Evolutionary conservation across 208 protist genomes (phyloP).

Genomic region (Lotmaria passim): DNA sequence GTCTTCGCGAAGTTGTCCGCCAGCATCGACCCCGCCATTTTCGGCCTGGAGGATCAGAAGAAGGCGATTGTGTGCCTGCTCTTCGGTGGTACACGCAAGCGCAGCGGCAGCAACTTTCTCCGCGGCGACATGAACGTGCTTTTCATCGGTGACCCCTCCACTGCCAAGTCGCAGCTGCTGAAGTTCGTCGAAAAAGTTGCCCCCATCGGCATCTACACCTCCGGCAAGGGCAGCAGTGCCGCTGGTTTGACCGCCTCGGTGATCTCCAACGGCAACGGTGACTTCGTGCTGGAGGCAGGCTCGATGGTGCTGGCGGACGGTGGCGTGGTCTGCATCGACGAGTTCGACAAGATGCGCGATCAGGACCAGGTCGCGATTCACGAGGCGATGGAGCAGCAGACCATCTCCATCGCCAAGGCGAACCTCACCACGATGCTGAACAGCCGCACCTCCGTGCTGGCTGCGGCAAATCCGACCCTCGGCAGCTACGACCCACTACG

Average conservation of each 20-base stretch:
- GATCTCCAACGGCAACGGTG: constrained; percentile 85
- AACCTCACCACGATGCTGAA: constrained; percentile 99
- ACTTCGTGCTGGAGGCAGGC: constrained; percentile 99
- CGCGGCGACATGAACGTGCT: constrained; percentile 99
- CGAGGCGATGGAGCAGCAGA: constrained; percentile 99
- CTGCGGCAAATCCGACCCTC: constrained; percentile 99
- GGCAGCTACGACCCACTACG: constrained; percentile 93
- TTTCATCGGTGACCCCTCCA: constrained; percentile 99
- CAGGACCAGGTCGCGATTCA: constrained; percentile 99
- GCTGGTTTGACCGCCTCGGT: constrained; percentile 99
- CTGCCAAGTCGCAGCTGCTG: constrained; percentile 99
- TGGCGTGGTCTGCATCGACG: constrained; percentile 99
- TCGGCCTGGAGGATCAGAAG: constrained; percentile 98
- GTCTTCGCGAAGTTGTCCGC: constrained; percentile 95
- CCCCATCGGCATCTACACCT: constrained; percentile 99
- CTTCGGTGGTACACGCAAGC: constrained; percentile 98
- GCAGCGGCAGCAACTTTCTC: constrained; percentile 96
- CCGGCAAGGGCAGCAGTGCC: constrained; percentile 98
- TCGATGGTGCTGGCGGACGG: constrained; percentile 99
- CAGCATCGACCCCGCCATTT: constrained; percentile 98
- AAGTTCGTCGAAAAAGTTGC: constrained; percentile 98
- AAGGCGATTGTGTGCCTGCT: constrained; percentile 95
- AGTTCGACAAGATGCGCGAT: constrained; percentile 99
- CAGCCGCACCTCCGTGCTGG: constrained; percentile 98
- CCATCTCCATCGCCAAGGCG: constrained; percentile 99